These are phyloP conservation scores for Stephania cephalantha DNA, from an alignment of 164 flowering plant genomes.

Conservation along the genomic window DNA sequence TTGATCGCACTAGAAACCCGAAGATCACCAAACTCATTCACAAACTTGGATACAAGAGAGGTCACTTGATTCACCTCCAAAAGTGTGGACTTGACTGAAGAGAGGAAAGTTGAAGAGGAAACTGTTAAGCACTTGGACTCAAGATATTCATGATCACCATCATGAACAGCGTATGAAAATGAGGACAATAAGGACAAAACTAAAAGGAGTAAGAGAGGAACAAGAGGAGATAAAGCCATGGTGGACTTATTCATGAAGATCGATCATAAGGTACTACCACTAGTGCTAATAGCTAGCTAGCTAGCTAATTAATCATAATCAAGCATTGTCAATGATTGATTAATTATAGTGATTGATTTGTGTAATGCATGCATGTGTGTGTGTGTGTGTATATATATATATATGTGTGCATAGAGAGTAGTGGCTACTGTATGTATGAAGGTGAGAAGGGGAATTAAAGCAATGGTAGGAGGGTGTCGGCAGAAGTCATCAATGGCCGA, in stretches of 20 bases:
- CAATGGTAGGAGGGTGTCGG: too few relatives aligned
- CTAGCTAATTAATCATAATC: too few relatives aligned
- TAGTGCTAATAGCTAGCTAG: too few relatives aligned
- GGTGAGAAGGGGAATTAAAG: too few relatives aligned
- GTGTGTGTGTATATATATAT: too few relatives aligned
- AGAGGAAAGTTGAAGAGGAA: slow-evolving; percentile 30
- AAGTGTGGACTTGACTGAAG: slow-evolving; percentile 40
- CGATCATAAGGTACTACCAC: background rate
- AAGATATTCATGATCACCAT: slow-evolving; percentile 3
- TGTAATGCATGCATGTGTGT: too few relatives aligned
- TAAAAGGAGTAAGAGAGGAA: slow-evolving; percentile 1
- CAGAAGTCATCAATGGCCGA: too few relatives aligned
- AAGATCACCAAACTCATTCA: slow-evolving; percentile 32
- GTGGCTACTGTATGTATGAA: too few relatives aligned
- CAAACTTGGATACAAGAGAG: slow-evolving; percentile 38
- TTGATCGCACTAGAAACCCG: slow-evolving; percentile 56
- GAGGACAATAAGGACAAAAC: background rate
- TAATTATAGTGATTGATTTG: too few relatives aligned
- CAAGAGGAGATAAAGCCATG: background rate
- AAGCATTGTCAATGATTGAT: too few relatives aligned
- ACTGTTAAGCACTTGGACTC: slow-evolving; percentile 31
- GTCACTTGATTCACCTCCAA: slow-evolving; percentile 27
- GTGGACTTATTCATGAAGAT: background rate
- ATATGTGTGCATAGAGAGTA: too few relatives aligned
- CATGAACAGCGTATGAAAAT: background rate